phyloP scores from a whole-genome alignment of 2,329 filamentous ascomycete species.

The Colletotrichum caudatum region DNA sequence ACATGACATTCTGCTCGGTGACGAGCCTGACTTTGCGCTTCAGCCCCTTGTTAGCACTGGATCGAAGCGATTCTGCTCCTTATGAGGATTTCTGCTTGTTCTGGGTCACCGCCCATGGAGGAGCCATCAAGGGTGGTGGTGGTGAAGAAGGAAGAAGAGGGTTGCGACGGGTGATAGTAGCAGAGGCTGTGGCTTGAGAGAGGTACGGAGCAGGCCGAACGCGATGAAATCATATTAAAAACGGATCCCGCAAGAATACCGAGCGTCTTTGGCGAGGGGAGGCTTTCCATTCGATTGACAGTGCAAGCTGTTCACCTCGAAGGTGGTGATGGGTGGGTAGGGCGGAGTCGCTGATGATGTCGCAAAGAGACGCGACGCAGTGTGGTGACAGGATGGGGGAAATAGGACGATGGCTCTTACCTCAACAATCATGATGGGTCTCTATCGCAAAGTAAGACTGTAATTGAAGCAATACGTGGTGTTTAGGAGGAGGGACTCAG shows the following conservation, averaged over 20 bases:
- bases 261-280: not conserved
- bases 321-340: conserved; percentile 12
- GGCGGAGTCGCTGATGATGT: conserved; percentile 3
- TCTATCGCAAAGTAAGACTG: not conserved
- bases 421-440: conserved; percentile 49
- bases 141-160: not conserved
- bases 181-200: not conserved
- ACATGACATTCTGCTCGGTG: conserved; percentile 92
- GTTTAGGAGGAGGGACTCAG: conserved; percentile 11
- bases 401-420: conserved; percentile 43
- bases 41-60: conserved; percentile 50
- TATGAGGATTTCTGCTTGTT: not conserved
- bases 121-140: not conserved
- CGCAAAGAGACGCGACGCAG: conserved; percentile 6
- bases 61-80: not conserved
- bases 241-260: not conserved
- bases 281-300: not conserved
- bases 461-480: conserved; percentile 26
- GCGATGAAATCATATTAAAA: not conserved
- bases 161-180: not conserved
- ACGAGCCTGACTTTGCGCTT: conserved; percentile 93
- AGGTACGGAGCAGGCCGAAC: not conserved
- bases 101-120: not conserved
- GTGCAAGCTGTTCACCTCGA: conserved; percentile 23
- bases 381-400: not conserved